Percentiles rank a stretch among this genome's conserved stretches.
Evolutionary conservation across 2,329 filamentous ascomycete genomes (phyloP).

Genomic region (Colletotrichum sp.): DNA sequence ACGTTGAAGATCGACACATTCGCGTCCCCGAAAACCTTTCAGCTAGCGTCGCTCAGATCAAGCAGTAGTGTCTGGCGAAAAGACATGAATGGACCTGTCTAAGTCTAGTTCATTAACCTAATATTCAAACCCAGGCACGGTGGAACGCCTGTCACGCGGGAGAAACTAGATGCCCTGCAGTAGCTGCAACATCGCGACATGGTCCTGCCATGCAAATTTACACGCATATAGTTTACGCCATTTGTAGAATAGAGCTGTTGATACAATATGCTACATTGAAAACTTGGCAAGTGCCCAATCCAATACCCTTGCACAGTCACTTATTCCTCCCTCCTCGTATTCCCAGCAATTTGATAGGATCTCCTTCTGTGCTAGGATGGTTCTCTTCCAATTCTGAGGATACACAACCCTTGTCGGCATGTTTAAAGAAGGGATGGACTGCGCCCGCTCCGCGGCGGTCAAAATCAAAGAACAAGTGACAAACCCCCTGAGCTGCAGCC

Average conservation of each 20-base stretch:
- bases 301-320: slow-evolving; percentile 6
- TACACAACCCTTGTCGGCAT: slow-evolving; percentile 5
- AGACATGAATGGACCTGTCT: not conserved
- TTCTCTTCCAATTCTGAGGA: slow-evolving; percentile 6
- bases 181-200: not conserved
- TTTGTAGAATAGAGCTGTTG: not conserved
- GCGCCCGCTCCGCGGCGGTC: slow-evolving; percentile 9
- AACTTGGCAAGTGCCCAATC: slow-evolving; percentile 19
- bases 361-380: slow-evolving; percentile 7
- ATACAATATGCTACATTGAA: not conserved
- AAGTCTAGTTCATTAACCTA: not conserved
- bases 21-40: not conserved
- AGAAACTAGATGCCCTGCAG: not conserved
- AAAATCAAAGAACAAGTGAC: slow-evolving; percentile 15
- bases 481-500: slow-evolving; percentile 12
- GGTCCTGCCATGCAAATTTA: not conserved
- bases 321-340: slow-evolving; percentile 16
- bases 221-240: not conserved
- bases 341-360: slow-evolving; percentile 12
- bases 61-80: not conserved
- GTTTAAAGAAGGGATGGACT: slow-evolving; percentile 10
- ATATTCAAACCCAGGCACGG: not conserved
- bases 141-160: not conserved
- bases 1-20: not conserved
- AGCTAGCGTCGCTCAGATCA: not conserved